These are phyloP conservation scores for Discostella pseudostelligera DNA, from an alignment of 108 stramenopile genomes.

Conservation along the genomic window DNA sequence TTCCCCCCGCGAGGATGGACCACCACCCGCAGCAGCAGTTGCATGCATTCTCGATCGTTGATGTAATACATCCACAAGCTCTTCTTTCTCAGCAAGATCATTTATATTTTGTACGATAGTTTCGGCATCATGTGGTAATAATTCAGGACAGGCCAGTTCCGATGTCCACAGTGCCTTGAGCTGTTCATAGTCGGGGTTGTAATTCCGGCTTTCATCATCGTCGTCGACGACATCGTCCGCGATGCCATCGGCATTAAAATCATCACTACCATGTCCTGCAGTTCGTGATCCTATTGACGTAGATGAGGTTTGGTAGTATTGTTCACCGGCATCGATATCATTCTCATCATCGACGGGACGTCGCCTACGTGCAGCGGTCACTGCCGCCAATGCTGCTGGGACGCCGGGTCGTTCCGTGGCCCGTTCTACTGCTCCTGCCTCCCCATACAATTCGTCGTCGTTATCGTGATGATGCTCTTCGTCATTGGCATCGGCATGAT, in stretches of 20 bases:
- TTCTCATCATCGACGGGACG: slow-evolving; percentile 4
- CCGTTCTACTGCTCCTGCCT: background rate
- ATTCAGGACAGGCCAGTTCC: slow-evolving; percentile 69
- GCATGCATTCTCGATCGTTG: slow-evolving; percentile 18
- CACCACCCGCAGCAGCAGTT: background rate
- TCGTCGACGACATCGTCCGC: slow-evolving; percentile 13
- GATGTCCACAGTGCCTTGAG: slow-evolving; percentile 62
- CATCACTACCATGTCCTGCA: background rate
- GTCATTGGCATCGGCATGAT: slow-evolving; percentile 20
- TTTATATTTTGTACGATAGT: slow-evolving; percentile 48
- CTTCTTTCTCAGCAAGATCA: slow-evolving; percentile 58
- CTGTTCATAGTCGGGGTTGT: slow-evolving; percentile 58
- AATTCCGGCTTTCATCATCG: slow-evolving; percentile 17
- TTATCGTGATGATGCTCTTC: slow-evolving; percentile 7
- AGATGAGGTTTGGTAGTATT: background rate
- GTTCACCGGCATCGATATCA: slow-evolving; percentile 6
- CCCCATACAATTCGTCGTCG: background rate
- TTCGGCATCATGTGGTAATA: slow-evolving; percentile 56
- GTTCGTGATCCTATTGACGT: background rate
- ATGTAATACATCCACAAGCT: slow-evolving; percentile 52
- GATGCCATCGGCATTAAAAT: background rate
- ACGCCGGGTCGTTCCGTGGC: slow-evolving; percentile 7
- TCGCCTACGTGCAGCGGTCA: slow-evolving; percentile 15
- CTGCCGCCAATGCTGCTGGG: slow-evolving; percentile 25
- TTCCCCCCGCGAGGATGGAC: background rate